Conservation (phyloP, 2,329 filamentous ascomycete genomes). For the Westerdykella sp. region DNA sequence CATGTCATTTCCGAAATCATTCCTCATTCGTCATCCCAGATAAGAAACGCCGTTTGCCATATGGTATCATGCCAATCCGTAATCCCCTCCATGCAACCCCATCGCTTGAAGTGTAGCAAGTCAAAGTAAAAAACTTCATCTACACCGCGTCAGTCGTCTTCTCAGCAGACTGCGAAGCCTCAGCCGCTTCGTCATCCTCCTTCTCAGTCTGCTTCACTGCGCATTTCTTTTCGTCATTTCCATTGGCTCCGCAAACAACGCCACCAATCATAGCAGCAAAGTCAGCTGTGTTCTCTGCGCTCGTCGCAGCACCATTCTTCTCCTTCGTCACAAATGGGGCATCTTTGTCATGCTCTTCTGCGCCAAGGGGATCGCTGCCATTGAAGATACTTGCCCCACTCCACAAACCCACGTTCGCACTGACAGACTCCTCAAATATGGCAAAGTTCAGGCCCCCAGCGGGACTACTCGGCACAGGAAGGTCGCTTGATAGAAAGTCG, state of each 20-base stretch:
- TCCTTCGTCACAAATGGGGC: constrained; percentile 5
- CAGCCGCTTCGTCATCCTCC: too few species aligned
- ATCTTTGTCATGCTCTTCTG: constrained; percentile 6
- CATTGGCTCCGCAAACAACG: constrained; percentile 19
- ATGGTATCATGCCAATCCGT: too few species aligned
- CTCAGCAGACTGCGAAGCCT: too few species aligned
- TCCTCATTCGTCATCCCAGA: too few species aligned
- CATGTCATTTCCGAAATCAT: too few species aligned
- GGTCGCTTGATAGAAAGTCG: constrained; percentile 33
- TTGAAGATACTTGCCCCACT: constrained; percentile 29
- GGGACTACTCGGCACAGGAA: constrained; percentile 33
- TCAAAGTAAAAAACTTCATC: too few species aligned
- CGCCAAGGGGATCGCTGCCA: constrained; percentile 19
- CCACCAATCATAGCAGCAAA: constrained; percentile 35
- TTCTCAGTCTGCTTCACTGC: too few species aligned
- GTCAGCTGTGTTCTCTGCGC: constrained; percentile 24
- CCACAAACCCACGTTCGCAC: constrained; percentile 30
- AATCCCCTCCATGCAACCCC: too few species aligned
- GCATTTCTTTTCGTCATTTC: too few species aligned
- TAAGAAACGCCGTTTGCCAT: too few species aligned
- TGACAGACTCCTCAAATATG: constrained; percentile 35
- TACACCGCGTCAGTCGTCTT: too few species aligned
- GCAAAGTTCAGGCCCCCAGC: constrained; percentile 26
- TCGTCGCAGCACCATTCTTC: constrained; percentile 4
- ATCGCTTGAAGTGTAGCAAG: too few species aligned